phyloP scores from a whole-genome alignment of 768 basidiomycete genomes.

The Cystobasidium tubakii region DNA sequence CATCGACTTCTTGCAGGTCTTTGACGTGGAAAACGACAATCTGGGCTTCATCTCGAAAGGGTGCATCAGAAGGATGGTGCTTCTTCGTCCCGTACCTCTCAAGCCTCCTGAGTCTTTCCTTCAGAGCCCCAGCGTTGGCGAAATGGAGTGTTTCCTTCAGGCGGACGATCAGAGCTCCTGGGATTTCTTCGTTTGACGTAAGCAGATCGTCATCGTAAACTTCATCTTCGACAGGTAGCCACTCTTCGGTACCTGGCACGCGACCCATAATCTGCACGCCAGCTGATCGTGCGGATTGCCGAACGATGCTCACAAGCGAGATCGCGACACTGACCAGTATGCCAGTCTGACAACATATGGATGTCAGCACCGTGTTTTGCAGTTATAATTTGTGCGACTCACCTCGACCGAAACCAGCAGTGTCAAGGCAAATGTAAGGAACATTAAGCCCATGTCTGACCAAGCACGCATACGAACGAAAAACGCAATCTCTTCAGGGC shows the following conservation, averaged over 20 bases:
- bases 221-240: slow-evolving; percentile 83
- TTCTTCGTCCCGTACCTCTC: slow-evolving; percentile 77
- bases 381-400: slow-evolving; percentile 46
- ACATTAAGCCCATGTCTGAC: slow-evolving; percentile 80
- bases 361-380: neutral
- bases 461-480: slow-evolving; percentile 66
- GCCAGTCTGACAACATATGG: neutral
- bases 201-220: slow-evolving; percentile 56
- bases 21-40: slow-evolving; percentile 68
- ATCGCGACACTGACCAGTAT: slow-evolving; percentile 15
- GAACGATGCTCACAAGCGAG: slow-evolving; percentile 27
- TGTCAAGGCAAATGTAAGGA: slow-evolving; percentile 76
- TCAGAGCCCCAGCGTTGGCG: slow-evolving; percentile 90
- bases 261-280: slow-evolving; percentile 54
- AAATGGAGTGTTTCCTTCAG: slow-evolving; percentile 89
- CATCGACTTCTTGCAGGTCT: slow-evolving; percentile 84
- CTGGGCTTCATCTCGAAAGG: slow-evolving; percentile 43
- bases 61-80: slow-evolving; percentile 83
- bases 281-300: slow-evolving; percentile 46
- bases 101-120: slow-evolving; percentile 75
- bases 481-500: slow-evolving; percentile 44
- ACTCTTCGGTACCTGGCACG: slow-evolving; percentile 77
- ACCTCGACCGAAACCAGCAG: slow-evolving; percentile 82
- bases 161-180: slow-evolving; percentile 77
- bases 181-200: slow-evolving; percentile 52